Evolutionary conservation across 2,329 filamentous ascomycete genomes (phyloP).

Genomic region (Botrytis fragariae): DNA sequence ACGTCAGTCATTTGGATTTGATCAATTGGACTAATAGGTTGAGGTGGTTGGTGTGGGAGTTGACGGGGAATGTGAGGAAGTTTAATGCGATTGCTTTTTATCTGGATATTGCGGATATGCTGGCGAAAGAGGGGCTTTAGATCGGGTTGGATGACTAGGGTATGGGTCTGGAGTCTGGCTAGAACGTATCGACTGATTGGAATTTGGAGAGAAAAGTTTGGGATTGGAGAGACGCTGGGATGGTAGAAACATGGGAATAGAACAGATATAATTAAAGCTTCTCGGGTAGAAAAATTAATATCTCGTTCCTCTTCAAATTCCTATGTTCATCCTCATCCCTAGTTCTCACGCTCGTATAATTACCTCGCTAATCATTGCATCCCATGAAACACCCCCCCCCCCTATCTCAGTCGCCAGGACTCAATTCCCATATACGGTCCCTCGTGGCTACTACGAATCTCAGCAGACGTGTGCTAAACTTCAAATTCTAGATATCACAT

Average conservation of each 20-base stretch:
- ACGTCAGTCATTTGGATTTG: constrained; percentile 61
- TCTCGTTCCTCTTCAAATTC: not conserved
- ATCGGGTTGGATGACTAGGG: not conserved
- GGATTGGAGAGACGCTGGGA: not conserved
- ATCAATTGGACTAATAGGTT: constrained; percentile 67
- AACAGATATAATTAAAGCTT: not conserved
- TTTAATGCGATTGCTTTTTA: constrained; percentile 70
- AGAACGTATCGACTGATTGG: not conserved
- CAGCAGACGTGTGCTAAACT: rapidly evolving
- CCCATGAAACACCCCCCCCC: not conserved
- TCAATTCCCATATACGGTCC: not conserved
- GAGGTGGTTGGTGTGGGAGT: constrained; percentile 52
- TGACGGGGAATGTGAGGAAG: constrained; percentile 52
- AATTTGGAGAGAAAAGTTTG: not conserved
- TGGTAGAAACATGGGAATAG: not conserved
- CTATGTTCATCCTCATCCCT: not conserved
- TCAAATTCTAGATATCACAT: not conserved
- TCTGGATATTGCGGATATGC: constrained; percentile 65
- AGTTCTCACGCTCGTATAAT: not conserved
- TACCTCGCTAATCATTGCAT: not conserved
- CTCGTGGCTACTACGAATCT: not conserved
- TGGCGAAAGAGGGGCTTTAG: constrained; percentile 60
- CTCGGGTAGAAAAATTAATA: not conserved
- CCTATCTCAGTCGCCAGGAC: not conserved
- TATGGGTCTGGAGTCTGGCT: not conserved